phyloP scores from a whole-genome alignment of 1,284 basidiomycete genomes.

The Microbotryomycetes sp. region DNA sequence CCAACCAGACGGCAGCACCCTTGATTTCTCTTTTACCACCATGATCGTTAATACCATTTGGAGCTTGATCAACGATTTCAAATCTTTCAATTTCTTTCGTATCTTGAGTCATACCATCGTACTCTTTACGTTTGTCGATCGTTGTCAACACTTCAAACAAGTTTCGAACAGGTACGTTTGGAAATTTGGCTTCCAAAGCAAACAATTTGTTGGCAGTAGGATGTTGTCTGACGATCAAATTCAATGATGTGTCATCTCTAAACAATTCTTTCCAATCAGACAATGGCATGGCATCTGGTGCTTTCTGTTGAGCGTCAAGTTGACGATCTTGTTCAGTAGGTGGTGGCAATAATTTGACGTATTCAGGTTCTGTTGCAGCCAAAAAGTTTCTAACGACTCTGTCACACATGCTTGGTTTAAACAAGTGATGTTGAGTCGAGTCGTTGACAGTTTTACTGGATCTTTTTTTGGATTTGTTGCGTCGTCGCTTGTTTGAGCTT shows the following conservation, averaged over 20 bases:
- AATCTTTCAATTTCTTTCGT: constrained; percentile 22
- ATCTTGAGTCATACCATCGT: constrained; percentile 29
- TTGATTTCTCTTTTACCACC: constrained; percentile 50
- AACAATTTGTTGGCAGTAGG: constrained; percentile 21
- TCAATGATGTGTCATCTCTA: not conserved
- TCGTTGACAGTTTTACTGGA: not conserved
- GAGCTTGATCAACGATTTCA: constrained; percentile 3
- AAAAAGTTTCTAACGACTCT: constrained; percentile 26
- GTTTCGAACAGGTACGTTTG: constrained; percentile 27
- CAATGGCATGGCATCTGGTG: not conserved
- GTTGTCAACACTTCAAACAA: constrained; percentile 31
- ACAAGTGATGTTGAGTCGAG: not conserved
- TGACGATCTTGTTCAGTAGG: not conserved
- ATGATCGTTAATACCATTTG: not conserved
- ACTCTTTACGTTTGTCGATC: constrained; percentile 16
- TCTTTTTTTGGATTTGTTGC: not conserved
- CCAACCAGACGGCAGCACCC: constrained; percentile 53
- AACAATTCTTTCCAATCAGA: not conserved
- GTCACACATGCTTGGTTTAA: constrained; percentile 17
- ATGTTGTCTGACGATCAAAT: constrained; percentile 9
- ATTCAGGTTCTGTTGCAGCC: constrained; percentile 16
- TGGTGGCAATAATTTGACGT: constrained; percentile 11
- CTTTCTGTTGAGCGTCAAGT: not conserved
- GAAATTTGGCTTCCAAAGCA: constrained; percentile 28
- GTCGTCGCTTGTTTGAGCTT: not conserved